phyloP scores from a whole-genome alignment of 1,284 basidiomycete genomes.

The Psilocybe mexicana region DNA sequence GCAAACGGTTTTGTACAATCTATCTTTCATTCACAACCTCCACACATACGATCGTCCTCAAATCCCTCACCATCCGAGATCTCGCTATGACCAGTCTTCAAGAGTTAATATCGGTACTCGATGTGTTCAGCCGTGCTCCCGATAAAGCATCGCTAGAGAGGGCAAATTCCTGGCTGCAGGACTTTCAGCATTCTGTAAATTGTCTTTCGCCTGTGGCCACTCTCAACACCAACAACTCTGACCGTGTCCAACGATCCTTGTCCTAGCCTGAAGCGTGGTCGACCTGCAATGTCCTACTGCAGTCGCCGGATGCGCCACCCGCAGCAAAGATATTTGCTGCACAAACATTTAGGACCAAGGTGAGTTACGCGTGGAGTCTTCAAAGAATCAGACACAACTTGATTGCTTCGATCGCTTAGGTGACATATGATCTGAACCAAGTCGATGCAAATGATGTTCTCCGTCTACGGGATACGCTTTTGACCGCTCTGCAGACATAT shows the following conservation, averaged over 20 bases:
- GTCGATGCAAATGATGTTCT: slow-evolving; percentile 73
- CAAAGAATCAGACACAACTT: slow-evolving; percentile 23
- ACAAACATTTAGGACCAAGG: slow-evolving; percentile 96
- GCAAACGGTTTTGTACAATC: slow-evolving; percentile 26
- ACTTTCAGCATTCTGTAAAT: slow-evolving; percentile 97
- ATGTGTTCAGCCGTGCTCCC: slow-evolving; percentile 76
- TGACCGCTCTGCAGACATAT: slow-evolving; percentile 73
- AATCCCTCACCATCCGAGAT: slow-evolving; percentile 21
- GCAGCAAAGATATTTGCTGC: slow-evolving; percentile 93
- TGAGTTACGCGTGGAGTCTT: slow-evolving; percentile 37
- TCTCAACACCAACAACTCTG: slow-evolving; percentile 58
- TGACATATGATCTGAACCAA: slow-evolving; percentile 94
- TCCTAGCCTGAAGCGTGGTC: slow-evolving; percentile 94
- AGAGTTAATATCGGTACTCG: slow-evolving; percentile 69
- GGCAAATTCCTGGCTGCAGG: slow-evolving; percentile 91
- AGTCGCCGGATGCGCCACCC: slow-evolving; percentile 75
- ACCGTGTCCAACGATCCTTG: slow-evolving; percentile 53
- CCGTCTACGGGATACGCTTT: slow-evolving; percentile 85
- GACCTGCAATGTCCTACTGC: slow-evolving; percentile 89
- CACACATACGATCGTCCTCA: slow-evolving; percentile 15
- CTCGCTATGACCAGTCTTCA: slow-evolving; percentile 65
- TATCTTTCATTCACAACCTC: slow-evolving; percentile 13
- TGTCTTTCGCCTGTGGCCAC: slow-evolving; percentile 67
- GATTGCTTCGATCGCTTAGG: slow-evolving; percentile 51
- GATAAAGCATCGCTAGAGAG: slow-evolving; percentile 82